A percentile compares a stretch with the other conserved stretches of the same genome.
Evolutionary conservation across 2,329 filamentous ascomycete species (phyloP).

Genomic region (Sarocladium kiliense): DNA sequence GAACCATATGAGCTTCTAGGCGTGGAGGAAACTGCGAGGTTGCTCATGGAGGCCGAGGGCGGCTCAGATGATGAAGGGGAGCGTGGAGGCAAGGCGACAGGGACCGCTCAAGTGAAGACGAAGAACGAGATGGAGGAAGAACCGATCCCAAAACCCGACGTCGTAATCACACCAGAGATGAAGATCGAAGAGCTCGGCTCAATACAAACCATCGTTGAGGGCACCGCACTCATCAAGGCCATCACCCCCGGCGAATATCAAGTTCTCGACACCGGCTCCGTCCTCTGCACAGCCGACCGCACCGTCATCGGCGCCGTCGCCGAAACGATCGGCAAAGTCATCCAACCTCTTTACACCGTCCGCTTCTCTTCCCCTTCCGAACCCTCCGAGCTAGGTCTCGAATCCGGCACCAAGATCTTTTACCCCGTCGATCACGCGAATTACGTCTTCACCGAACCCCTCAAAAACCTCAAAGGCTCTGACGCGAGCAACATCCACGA

Average conservation of each 20-base stretch:
- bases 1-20: constrained; percentile 69
- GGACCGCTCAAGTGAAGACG: constrained; percentile 57
- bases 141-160: constrained; percentile 65
- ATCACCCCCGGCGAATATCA: constrained; percentile 74
- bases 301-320: constrained; percentile 75
- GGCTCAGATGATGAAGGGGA: constrained; percentile 74
- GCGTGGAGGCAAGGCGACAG: constrained; percentile 31
- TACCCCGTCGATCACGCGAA: constrained; percentile 75
- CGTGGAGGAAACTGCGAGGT: constrained; percentile 75
- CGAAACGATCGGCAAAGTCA: constrained; percentile 80
- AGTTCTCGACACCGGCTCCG: constrained; percentile 78
- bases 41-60: constrained; percentile 78
- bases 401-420: constrained; percentile 65
- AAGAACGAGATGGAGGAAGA: constrained; percentile 73
- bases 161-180: constrained; percentile 73
- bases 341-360: constrained; percentile 81
- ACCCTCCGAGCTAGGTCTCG: constrained; percentile 61
- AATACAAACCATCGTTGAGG: constrained; percentile 74
- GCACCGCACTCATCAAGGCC: constrained; percentile 72
- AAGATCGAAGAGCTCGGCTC: constrained; percentile 69
- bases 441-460: constrained; percentile 80
- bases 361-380: constrained; percentile 66
- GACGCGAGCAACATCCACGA: constrained; percentile 95
- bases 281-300: constrained; percentile 73
- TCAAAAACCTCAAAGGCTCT: constrained; percentile 77